Base-by-base conservation (phyloP, 192 early-diverging fungal genomes). In the Entomortierella chlamydospora region DNA sequence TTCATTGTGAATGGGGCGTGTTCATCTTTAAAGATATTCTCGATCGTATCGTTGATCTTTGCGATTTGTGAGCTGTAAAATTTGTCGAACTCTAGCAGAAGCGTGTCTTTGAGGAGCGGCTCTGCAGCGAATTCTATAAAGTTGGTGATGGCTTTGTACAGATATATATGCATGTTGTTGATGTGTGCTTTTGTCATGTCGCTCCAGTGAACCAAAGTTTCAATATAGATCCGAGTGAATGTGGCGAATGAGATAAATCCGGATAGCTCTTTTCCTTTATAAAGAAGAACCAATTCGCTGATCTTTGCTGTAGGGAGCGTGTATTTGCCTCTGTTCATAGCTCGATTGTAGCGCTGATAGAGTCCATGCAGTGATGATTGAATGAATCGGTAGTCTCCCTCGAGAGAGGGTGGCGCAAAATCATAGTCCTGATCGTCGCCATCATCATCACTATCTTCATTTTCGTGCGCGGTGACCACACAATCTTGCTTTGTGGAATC, bases 241-340 rank as follows among this genome's bases (percentile, higher is more conserved):
- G 73, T 77, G 54, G 39, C 52, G 65, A 77, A 77, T 31, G 73
- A 68, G 26, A 68, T 51, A 52, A 77, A 77, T 62, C 65, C 73
- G 4, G 66, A 59, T 20, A 77, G 54, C 41, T 77, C 73, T 42
- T 63, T 64, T 55, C 65, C 73, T 57, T 64, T 68, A 65, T 77
- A 77, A 2, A 41, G 60, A 52, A 58, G 65, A 57, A 77, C 73
- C 8, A 64, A 42, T 26, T 62, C 54, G 20, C 26, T 64, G 43
- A 77, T 64, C 60, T 63, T 68, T 50, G 68, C 61, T 45, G 28
- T 68, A 22, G 59, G 20, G 2, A 68, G 73, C 52, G 68, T 68
- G 29, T 68, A 68, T 33, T 68, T 63, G 43, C 61, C 60, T 45
- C 26, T 55, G 60, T 77, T 77, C 73, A 77, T 56, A 33, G 39